A percentile compares a stretch with the other conserved stretches of the same genome.
Evolutionary conservation across 2,329 filamentous ascomycete genomes (phyloP).

Genomic region (Leptographium lundbergii): DNA sequence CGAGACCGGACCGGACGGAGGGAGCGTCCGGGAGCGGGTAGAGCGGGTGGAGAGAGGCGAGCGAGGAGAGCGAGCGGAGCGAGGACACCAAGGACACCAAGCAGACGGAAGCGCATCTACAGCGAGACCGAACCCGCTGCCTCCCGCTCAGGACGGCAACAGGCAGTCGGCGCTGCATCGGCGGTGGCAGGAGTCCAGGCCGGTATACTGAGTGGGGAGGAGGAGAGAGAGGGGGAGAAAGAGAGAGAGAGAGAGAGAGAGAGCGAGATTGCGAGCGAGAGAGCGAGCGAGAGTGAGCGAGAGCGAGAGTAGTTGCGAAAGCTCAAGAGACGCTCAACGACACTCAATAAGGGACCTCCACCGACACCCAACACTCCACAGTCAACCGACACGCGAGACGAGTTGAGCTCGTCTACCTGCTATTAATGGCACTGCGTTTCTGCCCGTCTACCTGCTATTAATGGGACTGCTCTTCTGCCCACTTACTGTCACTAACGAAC

Average conservation of each 20-base stretch:
- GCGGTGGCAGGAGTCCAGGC: slow-evolving; percentile 26
- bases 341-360: no score
- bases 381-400: no score
- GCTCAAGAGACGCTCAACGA: no score
- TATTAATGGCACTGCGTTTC: no score
- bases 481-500: background rate
- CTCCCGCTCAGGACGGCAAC: slow-evolving; percentile 19
- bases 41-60: background rate
- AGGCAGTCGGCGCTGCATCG: slow-evolving; percentile 18
- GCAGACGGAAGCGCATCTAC: slow-evolving; percentile 22
- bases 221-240: no score
- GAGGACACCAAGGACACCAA: background rate
- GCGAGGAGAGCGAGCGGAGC: background rate
- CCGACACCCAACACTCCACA: no score
- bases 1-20: slow-evolving; percentile 29
- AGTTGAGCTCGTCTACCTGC: no score
- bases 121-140: slow-evolving; percentile 23
- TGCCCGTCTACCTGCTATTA: no score
- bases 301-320: no score
- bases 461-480: background rate
- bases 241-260: no score
- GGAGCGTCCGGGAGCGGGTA: slow-evolving; percentile 6
- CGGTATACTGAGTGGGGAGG: slow-evolving; percentile 18
- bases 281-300: no score
- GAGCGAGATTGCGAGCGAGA: no score